A percentile compares a stretch with the other conserved stretches of the same genome.
These are phyloP conservation scores for Tylopilus intermedius DNA, from an alignment of 768 basidiomycete genomes.

Conservation along the genomic window DNA sequence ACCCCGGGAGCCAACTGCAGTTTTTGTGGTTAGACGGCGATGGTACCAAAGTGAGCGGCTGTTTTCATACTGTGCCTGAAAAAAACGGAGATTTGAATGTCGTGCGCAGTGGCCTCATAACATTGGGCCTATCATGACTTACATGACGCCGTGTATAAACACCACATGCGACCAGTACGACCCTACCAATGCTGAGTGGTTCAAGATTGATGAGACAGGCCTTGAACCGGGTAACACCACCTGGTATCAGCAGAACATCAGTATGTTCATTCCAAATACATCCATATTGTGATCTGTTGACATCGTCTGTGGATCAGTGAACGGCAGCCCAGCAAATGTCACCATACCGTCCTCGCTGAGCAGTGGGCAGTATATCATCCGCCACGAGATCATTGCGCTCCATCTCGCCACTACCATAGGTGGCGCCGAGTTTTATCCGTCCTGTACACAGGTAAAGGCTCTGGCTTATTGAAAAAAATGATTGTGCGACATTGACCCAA, in stretches of 20 bases:
- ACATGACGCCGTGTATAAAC: not conserved
- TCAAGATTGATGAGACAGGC: not conserved
- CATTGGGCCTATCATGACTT: not conserved
- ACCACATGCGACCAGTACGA: not conserved
- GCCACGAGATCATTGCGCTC: constrained; percentile 76
- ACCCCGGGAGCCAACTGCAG: constrained; percentile 51
- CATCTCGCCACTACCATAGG: constrained; percentile 54
- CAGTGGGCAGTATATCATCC: constrained; percentile 69
- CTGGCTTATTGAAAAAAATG: not conserved
- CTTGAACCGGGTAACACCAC: not conserved
- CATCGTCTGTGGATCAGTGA: constrained; percentile 26
- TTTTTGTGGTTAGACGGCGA: constrained; percentile 54
- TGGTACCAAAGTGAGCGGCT: not conserved
- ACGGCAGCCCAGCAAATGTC: constrained; percentile 37
- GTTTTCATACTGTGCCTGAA: not conserved
- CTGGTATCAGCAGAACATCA: constrained; percentile 47
- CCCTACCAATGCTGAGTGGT: not conserved
- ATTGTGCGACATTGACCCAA: not conserved
- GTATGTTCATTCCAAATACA: constrained; percentile 33
- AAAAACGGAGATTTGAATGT: not conserved
- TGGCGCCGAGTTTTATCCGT: constrained; percentile 79
- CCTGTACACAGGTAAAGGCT: constrained; percentile 46
- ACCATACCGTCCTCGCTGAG: constrained; percentile 49
- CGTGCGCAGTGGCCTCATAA: not conserved
- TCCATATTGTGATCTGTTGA: not conserved